Base-by-base conservation (phyloP, 2,329 filamentous ascomycete genomes). In the Monilinia aucupariae region DNA sequence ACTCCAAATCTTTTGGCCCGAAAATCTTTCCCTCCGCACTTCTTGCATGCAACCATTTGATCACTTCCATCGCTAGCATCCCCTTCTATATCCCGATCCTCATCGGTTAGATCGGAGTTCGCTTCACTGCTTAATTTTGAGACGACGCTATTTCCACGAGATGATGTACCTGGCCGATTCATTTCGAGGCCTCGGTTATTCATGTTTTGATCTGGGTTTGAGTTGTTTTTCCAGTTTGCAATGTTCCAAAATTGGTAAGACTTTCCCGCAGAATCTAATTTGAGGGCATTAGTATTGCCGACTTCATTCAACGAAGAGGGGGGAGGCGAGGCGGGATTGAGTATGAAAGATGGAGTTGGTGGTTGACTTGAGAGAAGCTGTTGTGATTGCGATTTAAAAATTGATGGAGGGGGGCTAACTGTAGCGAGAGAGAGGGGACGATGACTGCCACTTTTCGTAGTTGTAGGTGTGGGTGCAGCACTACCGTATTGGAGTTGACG, bases 11-110 rank as follows among this genome's bases (percentile, higher is more conserved):
- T 83, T 67, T 81, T 84, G 1, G 82, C 82, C 67, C 83, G 83
- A 68, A 91, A 91, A 64, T 85, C 84, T 25, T 75, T 80, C 1
- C 82, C 80, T 5, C 81, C 80, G 70, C 88, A 91, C 64, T 79
- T 80, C 27, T 78, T 76, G 69, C 87, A 90, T 30, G 74, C 78
- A 67, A 83, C 47, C 34, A 51, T 50, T 27, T 51, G 73, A 43
- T 79, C 76, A 58, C 80, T 78, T 20, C 75, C 78, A 25, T 79
- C 79, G n/a, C 77, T 51, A 51, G 45, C 77, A 25, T 80, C 80
- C 10, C 77, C 75, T 15, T 78, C 78, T 4, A 79, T 78, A 17
- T 75, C 75, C 17, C 34, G 34, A 22, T 63, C 41, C 59, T 25
- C 65, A 53, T 64, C 62, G 12, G 63, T 62, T 25, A 76, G 76